Conservation (phyloP, 768 basidiomycete species). For the Mycena maculata region DNA sequence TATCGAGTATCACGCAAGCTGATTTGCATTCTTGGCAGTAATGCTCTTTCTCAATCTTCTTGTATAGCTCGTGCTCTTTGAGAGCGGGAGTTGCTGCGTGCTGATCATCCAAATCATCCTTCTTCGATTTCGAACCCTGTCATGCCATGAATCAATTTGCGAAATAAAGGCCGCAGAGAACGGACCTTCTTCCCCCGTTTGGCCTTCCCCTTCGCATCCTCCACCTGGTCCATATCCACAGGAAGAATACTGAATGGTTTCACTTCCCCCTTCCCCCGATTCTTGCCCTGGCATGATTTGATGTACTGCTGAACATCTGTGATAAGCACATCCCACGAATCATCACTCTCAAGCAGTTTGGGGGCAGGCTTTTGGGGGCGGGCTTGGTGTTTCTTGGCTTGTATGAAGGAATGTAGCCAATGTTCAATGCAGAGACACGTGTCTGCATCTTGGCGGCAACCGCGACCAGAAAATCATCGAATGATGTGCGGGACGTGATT, state of each 20-base stretch:
- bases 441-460: slow-evolving; percentile 6
- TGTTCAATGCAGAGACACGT: background rate
- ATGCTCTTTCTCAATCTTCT: background rate
- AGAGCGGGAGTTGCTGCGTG: background rate
- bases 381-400: slow-evolving; percentile 12
- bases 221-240: background rate
- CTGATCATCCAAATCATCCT: no score
- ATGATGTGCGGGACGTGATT: background rate
- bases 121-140: background rate
- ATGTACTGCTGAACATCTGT: background rate
- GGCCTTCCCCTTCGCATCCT: background rate
- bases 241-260: background rate
- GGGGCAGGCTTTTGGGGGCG: no score
- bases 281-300: background rate
- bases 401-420: slow-evolving; percentile 4
- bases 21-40: slow-evolving; percentile 1
- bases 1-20: background rate
- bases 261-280: slow-evolving; percentile 3
- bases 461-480: background rate
- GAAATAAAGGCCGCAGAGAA: background rate
- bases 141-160: no score
- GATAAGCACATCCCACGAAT: background rate
- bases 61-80: slow-evolving; percentile 6
- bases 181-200: background rate
- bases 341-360: slow-evolving; percentile 7